Conservation (phyloP, 768 basidiomycete genomes). For the Leccinum broughii region DNA sequence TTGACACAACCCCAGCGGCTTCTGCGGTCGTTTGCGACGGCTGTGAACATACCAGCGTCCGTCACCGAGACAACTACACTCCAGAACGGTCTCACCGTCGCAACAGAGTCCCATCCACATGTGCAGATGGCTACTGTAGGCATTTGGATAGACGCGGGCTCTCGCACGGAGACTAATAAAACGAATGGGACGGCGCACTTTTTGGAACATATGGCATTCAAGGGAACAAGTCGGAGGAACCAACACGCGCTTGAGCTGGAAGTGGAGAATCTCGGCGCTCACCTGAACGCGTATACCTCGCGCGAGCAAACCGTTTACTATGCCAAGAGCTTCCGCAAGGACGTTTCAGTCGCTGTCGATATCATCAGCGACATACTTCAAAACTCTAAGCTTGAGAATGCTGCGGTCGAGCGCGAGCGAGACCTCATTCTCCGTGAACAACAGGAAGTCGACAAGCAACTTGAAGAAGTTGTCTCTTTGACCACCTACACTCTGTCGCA, state of each 20-base stretch:
- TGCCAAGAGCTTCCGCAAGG: constrained; percentile 97
- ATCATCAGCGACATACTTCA: constrained; percentile 98
- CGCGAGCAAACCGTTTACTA: constrained; percentile 99
- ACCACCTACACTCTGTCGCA: constrained; percentile 95
- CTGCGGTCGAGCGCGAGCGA: constrained; percentile 91
- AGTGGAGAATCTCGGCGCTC: constrained; percentile 97
- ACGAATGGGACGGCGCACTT: constrained; percentile 98
- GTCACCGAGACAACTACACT: constrained; percentile 91
- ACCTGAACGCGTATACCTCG: constrained; percentile 97
- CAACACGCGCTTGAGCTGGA: constrained; percentile 94
- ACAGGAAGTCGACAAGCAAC: constrained; percentile 98
- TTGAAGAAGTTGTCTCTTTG: constrained; percentile 95
- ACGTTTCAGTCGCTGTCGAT: constrained; percentile 87
- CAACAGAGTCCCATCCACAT: constrained; percentile 86
- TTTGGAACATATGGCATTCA: constrained; percentile 98
- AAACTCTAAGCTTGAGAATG: constrained; percentile 87
- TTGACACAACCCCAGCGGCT: constrained; percentile 40
- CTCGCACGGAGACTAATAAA: constrained; percentile 92
- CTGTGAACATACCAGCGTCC: constrained; percentile 63
- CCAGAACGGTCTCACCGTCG: constrained; percentile 92
- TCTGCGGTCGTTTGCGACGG: constrained; percentile 74
- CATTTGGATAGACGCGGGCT: constrained; percentile 98
- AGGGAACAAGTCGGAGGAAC: constrained; percentile 85
- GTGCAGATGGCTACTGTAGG: constrained; percentile 98
- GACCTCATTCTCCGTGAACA: constrained; percentile 97